Conservation (phyloP, 75 land plant species). For the Adiantum capillusveneris region DNA sequence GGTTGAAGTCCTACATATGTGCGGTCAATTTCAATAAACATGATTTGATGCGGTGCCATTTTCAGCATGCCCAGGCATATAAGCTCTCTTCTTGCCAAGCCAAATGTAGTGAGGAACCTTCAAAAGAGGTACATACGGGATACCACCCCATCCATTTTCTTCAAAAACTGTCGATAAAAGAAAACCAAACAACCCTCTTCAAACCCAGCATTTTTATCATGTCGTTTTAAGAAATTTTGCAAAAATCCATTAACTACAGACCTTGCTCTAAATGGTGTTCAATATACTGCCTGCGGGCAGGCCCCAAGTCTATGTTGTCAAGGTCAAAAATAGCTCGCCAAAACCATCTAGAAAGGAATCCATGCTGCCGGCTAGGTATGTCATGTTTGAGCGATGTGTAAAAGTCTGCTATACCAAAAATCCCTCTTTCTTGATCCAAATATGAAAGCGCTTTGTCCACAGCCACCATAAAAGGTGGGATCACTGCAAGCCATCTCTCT, state of each 20-base stretch:
- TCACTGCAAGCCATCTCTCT: conserved; percentile 23
- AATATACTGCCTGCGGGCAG: conserved; percentile 26
- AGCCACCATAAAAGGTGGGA: conserved; percentile 26
- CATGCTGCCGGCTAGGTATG: conserved; percentile 16
- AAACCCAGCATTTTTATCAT: not conserved
- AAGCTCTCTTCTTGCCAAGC: conserved; percentile 10
- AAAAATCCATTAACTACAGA: not conserved
- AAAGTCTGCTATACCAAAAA: conserved; percentile 29
- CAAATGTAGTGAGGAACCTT: conserved; percentile 30
- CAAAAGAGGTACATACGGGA: conserved; percentile 29
- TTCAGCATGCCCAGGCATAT: too few species aligned
- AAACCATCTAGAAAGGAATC: conserved; percentile 25
- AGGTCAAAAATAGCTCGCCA: conserved; percentile 31
- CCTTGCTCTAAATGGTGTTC: conserved; percentile 24
- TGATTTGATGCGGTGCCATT: too few species aligned
- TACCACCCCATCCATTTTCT: conserved; percentile 16
- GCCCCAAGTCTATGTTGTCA: conserved; percentile 27
- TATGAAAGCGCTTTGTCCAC: conserved; percentile 26
- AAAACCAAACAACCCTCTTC: not conserved
- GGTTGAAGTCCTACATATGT: too few species aligned
- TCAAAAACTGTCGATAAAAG: conserved; percentile 26
- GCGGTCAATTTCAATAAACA: too few species aligned
- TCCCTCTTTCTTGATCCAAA: conserved; percentile 19
- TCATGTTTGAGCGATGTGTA: conserved; percentile 29
- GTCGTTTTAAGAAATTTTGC: not conserved